Percentiles rank a stretch among this genome's conserved stretches.
These are phyloP conservation scores for Apostasia shenzhenica DNA, from an alignment of 106 monocot species.

Conservation along the genomic window DNA sequence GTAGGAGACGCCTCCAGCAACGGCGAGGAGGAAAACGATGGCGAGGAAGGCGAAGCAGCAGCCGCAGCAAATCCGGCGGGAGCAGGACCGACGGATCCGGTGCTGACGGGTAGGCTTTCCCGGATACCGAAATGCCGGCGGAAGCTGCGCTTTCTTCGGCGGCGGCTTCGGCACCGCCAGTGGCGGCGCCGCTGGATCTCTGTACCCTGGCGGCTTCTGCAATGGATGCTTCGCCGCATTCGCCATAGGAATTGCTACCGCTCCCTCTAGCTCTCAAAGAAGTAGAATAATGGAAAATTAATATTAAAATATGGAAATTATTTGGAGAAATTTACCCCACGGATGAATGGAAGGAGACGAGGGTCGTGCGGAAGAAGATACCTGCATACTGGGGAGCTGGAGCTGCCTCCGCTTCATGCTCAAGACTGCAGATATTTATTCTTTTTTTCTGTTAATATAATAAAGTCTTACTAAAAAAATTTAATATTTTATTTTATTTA, in stretches of 20 bases:
- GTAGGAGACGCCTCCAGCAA: constrained; percentile 33
- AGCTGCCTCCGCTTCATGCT: too few species aligned
- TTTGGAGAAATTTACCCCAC: neutral
- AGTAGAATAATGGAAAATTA: neutral
- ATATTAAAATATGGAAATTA: neutral
- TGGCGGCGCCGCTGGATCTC: constrained; percentile 23
- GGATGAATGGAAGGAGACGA: too few species aligned
- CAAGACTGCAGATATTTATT: too few species aligned
- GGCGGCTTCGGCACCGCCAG: constrained; percentile 9
- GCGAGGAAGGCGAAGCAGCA: constrained; percentile 14
- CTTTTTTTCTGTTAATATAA: too few species aligned
- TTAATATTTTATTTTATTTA: too few species aligned
- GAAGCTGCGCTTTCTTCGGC: constrained; percentile 24
- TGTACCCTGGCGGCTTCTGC: constrained; percentile 62
- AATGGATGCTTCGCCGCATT: constrained; percentile 7
- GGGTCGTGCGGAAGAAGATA: too few species aligned
- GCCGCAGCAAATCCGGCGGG: constrained; percentile 44
- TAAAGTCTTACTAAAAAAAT: too few species aligned
- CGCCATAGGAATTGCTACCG: neutral
- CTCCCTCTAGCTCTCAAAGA: neutral
- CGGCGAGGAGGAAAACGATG: constrained; percentile 31
- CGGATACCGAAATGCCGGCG: constrained; percentile 31
- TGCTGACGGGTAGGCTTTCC: constrained; percentile 16
- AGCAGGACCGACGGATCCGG: constrained; percentile 20
- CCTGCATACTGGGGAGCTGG: too few species aligned